These are phyloP conservation scores for Alternaria incomplexa DNA, from an alignment of 2,329 filamentous ascomycete species.

Conservation along the genomic window DNA sequence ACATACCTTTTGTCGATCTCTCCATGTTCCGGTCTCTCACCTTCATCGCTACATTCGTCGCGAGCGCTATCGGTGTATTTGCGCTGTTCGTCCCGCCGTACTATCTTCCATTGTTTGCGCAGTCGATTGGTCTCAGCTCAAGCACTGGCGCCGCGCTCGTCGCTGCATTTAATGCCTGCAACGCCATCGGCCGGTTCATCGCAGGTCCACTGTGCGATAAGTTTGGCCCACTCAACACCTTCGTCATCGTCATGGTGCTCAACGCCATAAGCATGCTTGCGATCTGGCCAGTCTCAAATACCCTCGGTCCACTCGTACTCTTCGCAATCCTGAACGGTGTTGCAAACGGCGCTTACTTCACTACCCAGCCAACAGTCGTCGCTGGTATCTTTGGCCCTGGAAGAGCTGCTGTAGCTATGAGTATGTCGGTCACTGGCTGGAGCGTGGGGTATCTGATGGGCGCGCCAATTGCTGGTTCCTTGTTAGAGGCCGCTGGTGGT, in stretches of 20 bases:
- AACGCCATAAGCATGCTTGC: slow-evolving; percentile 39
- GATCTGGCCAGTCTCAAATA: slow-evolving; percentile 38
- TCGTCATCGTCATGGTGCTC: slow-evolving; percentile 33
- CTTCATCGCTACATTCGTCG: slow-evolving; percentile 31
- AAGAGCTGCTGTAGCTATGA: slow-evolving; percentile 36
- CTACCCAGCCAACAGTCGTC: slow-evolving; percentile 36
- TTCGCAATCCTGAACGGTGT: slow-evolving; percentile 40
- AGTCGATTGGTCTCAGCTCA: slow-evolving; percentile 31
- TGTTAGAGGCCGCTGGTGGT: slow-evolving; percentile 36
- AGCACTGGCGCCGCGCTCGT: slow-evolving; percentile 37
- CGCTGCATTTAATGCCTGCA: slow-evolving; percentile 37
- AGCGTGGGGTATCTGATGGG: slow-evolving; percentile 37
- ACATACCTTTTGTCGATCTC: slow-evolving; percentile 31
- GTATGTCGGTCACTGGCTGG: slow-evolving; percentile 37
- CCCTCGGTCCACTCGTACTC: slow-evolving; percentile 30
- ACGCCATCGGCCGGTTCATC: slow-evolving; percentile 35
- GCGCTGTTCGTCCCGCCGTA: slow-evolving; percentile 41
- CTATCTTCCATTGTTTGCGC: slow-evolving; percentile 37
- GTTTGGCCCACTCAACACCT: slow-evolving; percentile 41
- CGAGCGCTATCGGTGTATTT: slow-evolving; percentile 33
- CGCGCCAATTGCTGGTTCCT: slow-evolving; percentile 34
- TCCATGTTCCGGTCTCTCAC: slow-evolving; percentile 32
- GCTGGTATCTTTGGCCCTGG: slow-evolving; percentile 37
- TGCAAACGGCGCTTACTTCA: slow-evolving; percentile 39
- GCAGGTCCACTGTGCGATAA: slow-evolving; percentile 37